phyloP scores from a whole-genome alignment of 352 stramenopile genomes.

The Blastocystis hominis region DNA sequence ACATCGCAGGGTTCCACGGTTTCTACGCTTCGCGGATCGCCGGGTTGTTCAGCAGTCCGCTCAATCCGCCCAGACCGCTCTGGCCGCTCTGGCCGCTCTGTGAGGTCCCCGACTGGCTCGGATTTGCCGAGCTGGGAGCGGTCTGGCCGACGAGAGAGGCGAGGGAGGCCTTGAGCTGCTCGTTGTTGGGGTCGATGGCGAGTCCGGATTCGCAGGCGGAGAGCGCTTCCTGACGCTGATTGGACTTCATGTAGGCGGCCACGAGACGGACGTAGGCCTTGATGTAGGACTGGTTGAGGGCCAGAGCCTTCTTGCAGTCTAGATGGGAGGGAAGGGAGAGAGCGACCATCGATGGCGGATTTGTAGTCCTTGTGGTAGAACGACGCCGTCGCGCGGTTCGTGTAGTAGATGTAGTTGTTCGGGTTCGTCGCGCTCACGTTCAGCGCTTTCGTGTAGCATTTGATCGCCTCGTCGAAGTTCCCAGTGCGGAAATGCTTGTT shows the following conservation, averaged over 20 bases:
- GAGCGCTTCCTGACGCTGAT: background rate
- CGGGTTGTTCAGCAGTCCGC: background rate
- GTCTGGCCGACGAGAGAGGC: background rate
- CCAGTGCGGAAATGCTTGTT: conserved; percentile 18
- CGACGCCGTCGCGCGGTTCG: background rate
- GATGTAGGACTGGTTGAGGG: background rate
- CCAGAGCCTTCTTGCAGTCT: conserved; percentile 32
- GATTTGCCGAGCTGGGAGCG: background rate
- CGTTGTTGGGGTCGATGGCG: background rate
- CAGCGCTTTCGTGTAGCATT: conserved; percentile 8
- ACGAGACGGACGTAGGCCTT: conserved; percentile 22
- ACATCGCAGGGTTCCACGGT: background rate
- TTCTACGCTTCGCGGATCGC: background rate
- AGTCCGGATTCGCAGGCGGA: background rate
- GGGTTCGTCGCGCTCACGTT: background rate
- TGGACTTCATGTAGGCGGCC: background rate
- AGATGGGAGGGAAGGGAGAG: background rate
- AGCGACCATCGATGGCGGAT: background rate
- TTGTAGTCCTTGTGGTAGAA: conserved; percentile 50
- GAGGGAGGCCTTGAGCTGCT: background rate
- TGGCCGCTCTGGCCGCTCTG: background rate
- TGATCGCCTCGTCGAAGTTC: conserved; percentile 1
- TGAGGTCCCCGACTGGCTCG: background rate
- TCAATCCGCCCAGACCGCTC: background rate
- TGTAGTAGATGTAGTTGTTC: conserved; percentile 44